Conservation (phyloP, 1,284 basidiomycete species). For the Apiotrichum veenhuisii region DNA sequence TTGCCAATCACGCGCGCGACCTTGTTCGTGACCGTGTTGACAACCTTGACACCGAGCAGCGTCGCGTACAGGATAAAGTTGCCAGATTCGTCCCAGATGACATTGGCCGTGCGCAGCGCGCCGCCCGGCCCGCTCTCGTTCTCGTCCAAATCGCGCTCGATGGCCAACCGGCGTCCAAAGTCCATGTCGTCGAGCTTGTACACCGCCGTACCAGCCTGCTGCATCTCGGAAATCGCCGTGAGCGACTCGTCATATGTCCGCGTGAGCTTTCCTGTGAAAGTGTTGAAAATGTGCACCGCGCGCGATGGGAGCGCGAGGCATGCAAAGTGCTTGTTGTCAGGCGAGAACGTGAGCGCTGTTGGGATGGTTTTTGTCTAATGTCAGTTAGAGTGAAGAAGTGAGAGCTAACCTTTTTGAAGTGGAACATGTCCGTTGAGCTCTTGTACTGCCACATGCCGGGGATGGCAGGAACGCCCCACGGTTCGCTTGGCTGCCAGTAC, state of each 20-base stretch:
- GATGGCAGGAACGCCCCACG: conserved; percentile 75
- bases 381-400: conserved; percentile 53
- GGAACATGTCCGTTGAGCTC: conserved; percentile 87
- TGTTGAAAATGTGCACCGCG: conserved; percentile 88
- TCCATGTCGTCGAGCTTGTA: conserved; percentile 98
- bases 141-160: conserved; percentile 80
- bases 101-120: conserved; percentile 66
- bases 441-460: conserved; percentile 86
- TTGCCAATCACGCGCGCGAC: conserved; percentile 88
- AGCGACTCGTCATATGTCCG: conserved; percentile 95
- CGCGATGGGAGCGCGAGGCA: conserved; percentile 89
- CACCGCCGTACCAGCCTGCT: conserved; percentile 84
- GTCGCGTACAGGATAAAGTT: conserved; percentile 91
- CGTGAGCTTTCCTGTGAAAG: conserved; percentile 81
- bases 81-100: conserved; percentile 94
- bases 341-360: conserved; percentile 85
- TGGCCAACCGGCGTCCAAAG: conserved; percentile 89
- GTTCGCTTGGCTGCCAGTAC: conserved; percentile 88
- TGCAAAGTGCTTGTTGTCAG: conserved; percentile 79
- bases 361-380: conserved; percentile 80
- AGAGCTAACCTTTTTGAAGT: conserved; percentile 74
- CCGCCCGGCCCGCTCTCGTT: conserved; percentile 43
- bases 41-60: conserved; percentile 91
- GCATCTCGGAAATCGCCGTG: conserved; percentile 90
- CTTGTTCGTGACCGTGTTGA: conserved; percentile 90